Evolutionary conservation across 2,329 filamentous ascomycete genomes (phyloP).

Genomic region (Ophiocordyceps camponoti-leonardi): DNA sequence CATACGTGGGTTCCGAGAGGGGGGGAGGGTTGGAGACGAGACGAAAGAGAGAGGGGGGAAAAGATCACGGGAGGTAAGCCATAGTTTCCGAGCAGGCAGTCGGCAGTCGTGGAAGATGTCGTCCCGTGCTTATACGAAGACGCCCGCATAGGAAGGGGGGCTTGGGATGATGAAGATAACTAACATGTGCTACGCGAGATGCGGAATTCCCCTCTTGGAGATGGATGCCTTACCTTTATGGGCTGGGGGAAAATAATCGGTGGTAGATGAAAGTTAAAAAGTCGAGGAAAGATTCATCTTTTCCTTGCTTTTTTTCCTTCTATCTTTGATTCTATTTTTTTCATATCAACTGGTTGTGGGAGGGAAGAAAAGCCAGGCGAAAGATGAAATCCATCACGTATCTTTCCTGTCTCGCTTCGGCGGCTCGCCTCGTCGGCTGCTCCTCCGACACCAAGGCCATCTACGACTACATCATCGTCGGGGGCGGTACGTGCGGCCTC

Average conservation of each 20-base stretch:
- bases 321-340: too few relatives aligned
- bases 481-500: slow-evolving; percentile 18
- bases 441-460: not conserved
- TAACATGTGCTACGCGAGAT: not conserved
- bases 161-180: too few relatives aligned
- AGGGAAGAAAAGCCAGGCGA: too few relatives aligned
- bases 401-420: not conserved
- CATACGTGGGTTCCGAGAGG: too few relatives aligned
- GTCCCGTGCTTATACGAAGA: not conserved
- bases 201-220: too few relatives aligned
- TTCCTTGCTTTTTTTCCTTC: too few relatives aligned
- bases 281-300: too few relatives aligned
- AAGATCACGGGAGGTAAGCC: not conserved
- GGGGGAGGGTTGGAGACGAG: too few relatives aligned
- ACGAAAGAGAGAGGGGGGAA: not conserved
- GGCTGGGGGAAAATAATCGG: too few relatives aligned
- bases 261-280: too few relatives aligned
- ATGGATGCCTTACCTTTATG: too few relatives aligned
- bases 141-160: not conserved
- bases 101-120: not conserved
- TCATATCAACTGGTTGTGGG: too few relatives aligned
- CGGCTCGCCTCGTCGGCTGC: not conserved
- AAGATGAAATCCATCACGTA: not conserved
- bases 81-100: not conserved
- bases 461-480: slow-evolving; percentile 19